phyloP scores from a whole-genome alignment of 176 grass and related monocot species.

The Triticum timopheevii region DNA sequence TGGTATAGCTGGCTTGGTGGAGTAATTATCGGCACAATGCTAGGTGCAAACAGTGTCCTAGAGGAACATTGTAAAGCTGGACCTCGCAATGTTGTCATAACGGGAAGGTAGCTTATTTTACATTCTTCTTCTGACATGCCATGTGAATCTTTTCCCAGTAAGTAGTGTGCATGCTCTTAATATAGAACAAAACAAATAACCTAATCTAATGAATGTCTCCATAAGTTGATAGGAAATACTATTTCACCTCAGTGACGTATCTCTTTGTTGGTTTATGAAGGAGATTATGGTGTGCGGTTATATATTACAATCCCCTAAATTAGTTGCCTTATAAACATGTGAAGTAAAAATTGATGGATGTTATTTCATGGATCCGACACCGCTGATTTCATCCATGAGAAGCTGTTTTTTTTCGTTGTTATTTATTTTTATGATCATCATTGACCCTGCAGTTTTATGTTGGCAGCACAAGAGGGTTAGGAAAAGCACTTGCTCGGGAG shows the following conservation, averaged over 20 bases:
- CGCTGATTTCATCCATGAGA: not conserved
- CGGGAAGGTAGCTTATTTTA: constrained; percentile 68
- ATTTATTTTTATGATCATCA: constrained; percentile 7
- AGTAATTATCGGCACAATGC: constrained; percentile 94
- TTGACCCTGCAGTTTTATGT: constrained; percentile 21
- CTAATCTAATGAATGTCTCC: not conserved
- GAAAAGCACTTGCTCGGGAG: constrained; percentile 96
- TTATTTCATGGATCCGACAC: not conserved
- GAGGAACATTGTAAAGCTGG: constrained; percentile 97
- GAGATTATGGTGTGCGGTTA: not conserved
- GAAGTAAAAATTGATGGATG: not conserved
- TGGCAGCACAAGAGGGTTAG: constrained; percentile 92
- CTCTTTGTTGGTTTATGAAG: not conserved
- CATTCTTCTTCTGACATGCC: not conserved
- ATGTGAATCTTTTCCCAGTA: constrained; percentile 10
- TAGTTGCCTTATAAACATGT: not conserved
- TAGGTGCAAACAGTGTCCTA: constrained; percentile 83
- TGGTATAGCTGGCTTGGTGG: constrained; percentile 99
- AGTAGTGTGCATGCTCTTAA: not conserved
- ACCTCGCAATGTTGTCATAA: constrained; percentile 95
- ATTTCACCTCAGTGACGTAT: not conserved
- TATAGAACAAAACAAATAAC: not conserved
- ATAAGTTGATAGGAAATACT: not conserved
- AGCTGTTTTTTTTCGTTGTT: constrained; percentile 12
- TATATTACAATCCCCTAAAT: not conserved